Conservation (phyloP, 2,329 filamentous ascomycete species). For the Tolypocladium endophyticum region DNA sequence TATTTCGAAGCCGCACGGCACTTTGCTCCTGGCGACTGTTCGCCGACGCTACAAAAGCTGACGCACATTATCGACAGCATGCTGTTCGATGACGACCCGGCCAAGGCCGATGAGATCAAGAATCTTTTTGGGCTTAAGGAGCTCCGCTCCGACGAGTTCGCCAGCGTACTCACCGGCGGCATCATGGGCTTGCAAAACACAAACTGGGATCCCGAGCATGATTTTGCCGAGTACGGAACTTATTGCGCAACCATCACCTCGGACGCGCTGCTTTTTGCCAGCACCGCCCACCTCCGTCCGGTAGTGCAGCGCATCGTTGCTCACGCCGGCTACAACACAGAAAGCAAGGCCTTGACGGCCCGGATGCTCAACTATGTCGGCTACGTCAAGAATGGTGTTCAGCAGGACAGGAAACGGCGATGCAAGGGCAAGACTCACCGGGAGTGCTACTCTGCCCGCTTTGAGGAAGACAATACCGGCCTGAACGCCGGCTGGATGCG, state of each 20-base stretch:
- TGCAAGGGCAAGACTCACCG: slow-evolving; percentile 15
- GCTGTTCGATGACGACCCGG: slow-evolving; percentile 26
- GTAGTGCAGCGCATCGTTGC: slow-evolving; percentile 28
- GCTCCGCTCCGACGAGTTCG: slow-evolving; percentile 38
- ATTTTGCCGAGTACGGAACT: slow-evolving; percentile 27
- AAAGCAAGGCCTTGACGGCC: slow-evolving; percentile 25
- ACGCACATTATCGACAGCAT: slow-evolving; percentile 41
- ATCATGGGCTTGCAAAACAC: slow-evolving; percentile 34
- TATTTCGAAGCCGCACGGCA: slow-evolving; percentile 41
- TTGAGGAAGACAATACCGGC: slow-evolving; percentile 8
- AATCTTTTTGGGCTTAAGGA: slow-evolving; percentile 35
- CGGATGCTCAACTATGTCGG: slow-evolving; percentile 44
- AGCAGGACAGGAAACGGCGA: neutral
- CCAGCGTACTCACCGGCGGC: slow-evolving; percentile 26
- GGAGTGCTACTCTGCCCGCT: slow-evolving; percentile 20
- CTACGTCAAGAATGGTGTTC: slow-evolving; percentile 24
- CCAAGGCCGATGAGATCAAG: slow-evolving; percentile 36
- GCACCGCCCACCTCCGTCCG: slow-evolving; percentile 21
- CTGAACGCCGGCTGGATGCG: slow-evolving; percentile 17
- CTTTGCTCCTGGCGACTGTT: slow-evolving; percentile 48
- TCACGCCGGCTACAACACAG: slow-evolving; percentile 27
- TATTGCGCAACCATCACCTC: slow-evolving; percentile 40
- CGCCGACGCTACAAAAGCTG: slow-evolving; percentile 50
- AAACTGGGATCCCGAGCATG: slow-evolving; percentile 43
- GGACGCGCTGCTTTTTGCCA: slow-evolving; percentile 28